A percentile compares a stretch with the other conserved stretches of the same genome.
These are phyloP conservation scores for Boletus smithii DNA, from an alignment of 1,284 basidiomycete genomes.

Conservation along the genomic window DNA sequence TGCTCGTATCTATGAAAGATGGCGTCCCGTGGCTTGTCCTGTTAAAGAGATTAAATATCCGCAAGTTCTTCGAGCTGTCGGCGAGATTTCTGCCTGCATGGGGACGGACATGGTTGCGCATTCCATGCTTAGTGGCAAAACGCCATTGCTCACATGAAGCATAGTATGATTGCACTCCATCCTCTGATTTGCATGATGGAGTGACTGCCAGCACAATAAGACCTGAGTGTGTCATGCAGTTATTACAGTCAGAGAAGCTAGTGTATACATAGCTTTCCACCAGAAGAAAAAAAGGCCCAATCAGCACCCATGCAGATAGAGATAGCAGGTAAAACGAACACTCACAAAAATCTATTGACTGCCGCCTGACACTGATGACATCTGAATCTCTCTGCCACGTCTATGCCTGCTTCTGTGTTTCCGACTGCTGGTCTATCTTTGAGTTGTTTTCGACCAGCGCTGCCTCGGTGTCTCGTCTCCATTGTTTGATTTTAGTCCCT, in stretches of 20 bases:
- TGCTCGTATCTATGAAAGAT: not conserved
- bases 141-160: not conserved
- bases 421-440: not conserved
- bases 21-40: not conserved
- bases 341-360: constrained; percentile 9
- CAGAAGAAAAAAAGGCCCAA: not conserved
- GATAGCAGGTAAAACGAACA: not conserved
- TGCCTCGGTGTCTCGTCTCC: constrained; percentile 23
- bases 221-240: not conserved
- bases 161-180: not conserved
- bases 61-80: not conserved
- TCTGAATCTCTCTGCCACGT: no score
- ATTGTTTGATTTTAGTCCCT: constrained; percentile 28
- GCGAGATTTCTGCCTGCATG: not conserved
- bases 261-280: constrained; percentile 1
- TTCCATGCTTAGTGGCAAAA: not conserved
- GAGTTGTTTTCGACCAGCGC: not conserved
- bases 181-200: not conserved
- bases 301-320: not conserved
- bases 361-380: not conserved
- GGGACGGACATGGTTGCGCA: not conserved
- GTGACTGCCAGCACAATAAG: not conserved
- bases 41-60: not conserved
- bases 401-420: not conserved
- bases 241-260: constrained; percentile 1